Base-by-base conservation (phyloP, 2,329 filamentous ascomycete genomes). In the Microcyclospora pomicola region DNA sequence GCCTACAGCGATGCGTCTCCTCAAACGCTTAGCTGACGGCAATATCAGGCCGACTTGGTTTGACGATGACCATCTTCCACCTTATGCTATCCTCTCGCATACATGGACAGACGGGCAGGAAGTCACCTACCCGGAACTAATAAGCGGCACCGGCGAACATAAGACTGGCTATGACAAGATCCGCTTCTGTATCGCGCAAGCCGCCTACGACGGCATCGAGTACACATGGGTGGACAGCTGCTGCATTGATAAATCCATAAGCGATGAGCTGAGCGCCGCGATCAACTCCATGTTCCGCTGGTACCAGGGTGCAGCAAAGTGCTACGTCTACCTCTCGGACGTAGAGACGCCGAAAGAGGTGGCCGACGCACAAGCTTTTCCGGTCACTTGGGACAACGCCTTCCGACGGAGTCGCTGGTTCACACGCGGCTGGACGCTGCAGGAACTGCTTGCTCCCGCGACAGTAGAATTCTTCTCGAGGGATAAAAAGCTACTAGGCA, bases 141-240 rank as follows among this genome's bases (percentile, higher is more conserved):
- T 15, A 3, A 12, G 27, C 14, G 12, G 27, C 2, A 31, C n/a
- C 9, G 38, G 32, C 15, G n/a, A 9, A 6, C 3, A 33, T 5
- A 35, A 35, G 28, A n/a, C 36, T 6, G 42, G 42, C 19, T 47
- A 40, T 30, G n/a, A n/a, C n/a, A 55, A 55, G n/a, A 38, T 53
- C 9, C 27, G 40, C 14, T 42, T 31, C 13, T 34, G 29, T 9
- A 38, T 33, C 27, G 13, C 30, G 10, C 39, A 43, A 41, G 47
- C 45, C 9, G 19, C n/a, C 4, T 10, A 27, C 2, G 41, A 49
- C 33, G 35, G 38, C 1, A 37, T 16, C 33, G 16, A 35, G 15
- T 35, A 24, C 11, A 9, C 27, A 7, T 35, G 33, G 33, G 14
- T 24, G 7, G 33, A 35, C 16, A 35, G 7, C 9, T 16, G 10